Evolutionary conservation across 208 protist genomes (phyloP), one percentile per base, ranked within the genome.

Genomic region (Leishmania tropica): DNA sequence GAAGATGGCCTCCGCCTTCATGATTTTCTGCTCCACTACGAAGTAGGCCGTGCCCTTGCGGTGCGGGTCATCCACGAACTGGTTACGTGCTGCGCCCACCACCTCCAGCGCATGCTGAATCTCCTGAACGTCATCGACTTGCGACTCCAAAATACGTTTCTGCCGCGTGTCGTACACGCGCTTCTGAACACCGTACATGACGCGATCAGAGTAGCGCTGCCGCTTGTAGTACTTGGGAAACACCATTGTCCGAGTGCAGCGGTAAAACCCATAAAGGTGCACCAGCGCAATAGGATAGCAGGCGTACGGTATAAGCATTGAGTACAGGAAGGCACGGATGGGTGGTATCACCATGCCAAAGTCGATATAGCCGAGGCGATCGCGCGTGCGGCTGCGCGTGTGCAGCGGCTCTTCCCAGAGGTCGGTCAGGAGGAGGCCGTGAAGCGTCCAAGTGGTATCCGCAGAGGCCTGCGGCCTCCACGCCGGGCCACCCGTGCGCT

Each of bases 161-260:
- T 90, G 85, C 40, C 80, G 85, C 31, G 81, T 31, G 78, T 96
- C 90, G 79, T 96, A 96, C 62, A 90, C 87, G 6, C 94, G 91
- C 79, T 92, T 93, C 87, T 97, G 94, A 47, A 96, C 93, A 70
- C 89, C 93, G 83, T 96, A 96, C 85, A 95, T 89, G 40, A 96
- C 90, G 40, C 93, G 90, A 31, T 90, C 86, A 24, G 88, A 89
- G 85, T 96, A 96, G 42, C 89, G 90, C 28, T 96, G 85, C 56
- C 83, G 83, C 40, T 87, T 84, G 84, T 96, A 93, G 76, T 88
- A 93, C 76, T 91, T 95, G 7, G 95, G 95, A 47, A 87, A 83
- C 10, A 93, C 81, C 73, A 95, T 81, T 15, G 93, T 95, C 56
- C 76, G 78, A 45, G 93, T 62, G 78, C 95, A 98, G 70, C 93